Percentiles rank a stretch among this genome's conserved stretches.
Conservation (phyloP, 2,329 filamentous ascomycete genomes). For the Penicillium sp. region DNA sequence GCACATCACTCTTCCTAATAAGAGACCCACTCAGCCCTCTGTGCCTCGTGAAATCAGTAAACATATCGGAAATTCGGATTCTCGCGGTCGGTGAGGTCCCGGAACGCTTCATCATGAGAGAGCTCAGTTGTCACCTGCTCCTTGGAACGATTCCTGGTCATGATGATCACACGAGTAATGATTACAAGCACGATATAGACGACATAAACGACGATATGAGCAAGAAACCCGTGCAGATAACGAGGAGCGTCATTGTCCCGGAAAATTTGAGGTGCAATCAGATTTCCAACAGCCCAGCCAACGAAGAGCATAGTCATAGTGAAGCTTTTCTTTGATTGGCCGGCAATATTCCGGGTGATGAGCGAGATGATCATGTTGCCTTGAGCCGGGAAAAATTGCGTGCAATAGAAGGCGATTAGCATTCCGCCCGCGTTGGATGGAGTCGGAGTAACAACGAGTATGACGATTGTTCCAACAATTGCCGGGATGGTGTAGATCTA, state of each 20-base stretch:
- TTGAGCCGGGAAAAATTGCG: conserved; percentile 65
- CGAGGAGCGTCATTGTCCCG: conserved; percentile 20
- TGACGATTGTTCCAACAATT: conserved; percentile 67
- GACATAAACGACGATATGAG: conserved; percentile 21
- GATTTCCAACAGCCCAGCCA: conserved; percentile 30
- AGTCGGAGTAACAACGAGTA: conserved; percentile 62
- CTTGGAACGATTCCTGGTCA: conserved; percentile 11
- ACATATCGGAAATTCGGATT: conserved; percentile 26
- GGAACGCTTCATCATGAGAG: conserved; percentile 18
- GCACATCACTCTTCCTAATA: too few species aligned
- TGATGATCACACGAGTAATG: conserved; percentile 1
- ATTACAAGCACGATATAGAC: conserved; percentile 21
- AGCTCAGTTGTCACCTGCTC: conserved; percentile 4
- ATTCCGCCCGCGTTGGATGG: conserved; percentile 62
- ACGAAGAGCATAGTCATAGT: conserved; percentile 30
- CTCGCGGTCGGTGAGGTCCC: conserved; percentile 26
- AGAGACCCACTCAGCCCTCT: too few species aligned
- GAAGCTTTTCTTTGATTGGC: conserved; percentile 24
- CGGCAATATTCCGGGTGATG: too few species aligned
- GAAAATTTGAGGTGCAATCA: conserved; percentile 20
- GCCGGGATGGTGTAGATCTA: conserved; percentile 61
- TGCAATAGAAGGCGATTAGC: conserved; percentile 70
- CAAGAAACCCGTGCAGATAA: conserved; percentile 25
- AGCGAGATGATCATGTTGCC: conserved; percentile 23
- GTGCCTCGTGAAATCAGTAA: conserved; percentile 10